phyloP scores from a whole-genome alignment of 108 stramenopile genomes.

The Cylindrotheca closterium region DNA sequence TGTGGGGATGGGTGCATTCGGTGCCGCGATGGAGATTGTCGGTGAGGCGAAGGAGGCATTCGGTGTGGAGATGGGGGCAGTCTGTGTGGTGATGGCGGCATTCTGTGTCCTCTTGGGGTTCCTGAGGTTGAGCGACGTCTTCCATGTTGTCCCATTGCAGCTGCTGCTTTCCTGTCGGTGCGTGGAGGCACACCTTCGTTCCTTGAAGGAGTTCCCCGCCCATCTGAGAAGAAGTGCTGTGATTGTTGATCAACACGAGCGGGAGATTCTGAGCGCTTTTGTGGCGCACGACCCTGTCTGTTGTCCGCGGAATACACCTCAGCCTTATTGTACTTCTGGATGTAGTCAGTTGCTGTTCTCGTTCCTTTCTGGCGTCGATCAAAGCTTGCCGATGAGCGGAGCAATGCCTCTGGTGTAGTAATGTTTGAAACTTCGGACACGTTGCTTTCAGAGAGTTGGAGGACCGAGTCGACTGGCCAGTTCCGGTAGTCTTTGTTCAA shows the following conservation, averaged over 20 bases:
- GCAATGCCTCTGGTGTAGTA: constrained; percentile 24
- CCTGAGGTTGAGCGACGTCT: constrained; percentile 7
- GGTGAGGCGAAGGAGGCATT: background rate
- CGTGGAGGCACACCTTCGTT: constrained; percentile 1
- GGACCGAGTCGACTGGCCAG: constrained; percentile 16
- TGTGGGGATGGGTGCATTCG: background rate
- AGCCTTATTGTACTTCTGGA: constrained; percentile 22
- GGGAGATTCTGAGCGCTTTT: background rate
- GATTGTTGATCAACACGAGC: background rate
- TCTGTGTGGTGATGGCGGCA: background rate
- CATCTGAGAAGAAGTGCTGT: constrained; percentile 29
- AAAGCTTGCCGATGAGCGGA: background rate
- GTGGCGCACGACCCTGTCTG: background rate
- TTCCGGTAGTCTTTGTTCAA: constrained; percentile 9
- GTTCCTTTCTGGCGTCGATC: background rate
- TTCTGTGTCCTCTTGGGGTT: constrained; percentile 6
- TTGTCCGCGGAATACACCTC: constrained; percentile 2
- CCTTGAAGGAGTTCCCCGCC: background rate
- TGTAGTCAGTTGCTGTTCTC: constrained; percentile 30
- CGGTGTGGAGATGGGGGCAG: background rate
- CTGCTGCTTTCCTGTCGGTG: background rate
- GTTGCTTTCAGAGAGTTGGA: constrained; percentile 5
- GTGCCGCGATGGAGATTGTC: background rate
- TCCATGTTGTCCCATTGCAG: background rate
- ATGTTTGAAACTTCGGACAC: constrained; percentile 35